These are phyloP conservation scores for Micractinium sp. DNA, from an alignment of 139 green algal genomes.

Conservation along the genomic window DNA sequence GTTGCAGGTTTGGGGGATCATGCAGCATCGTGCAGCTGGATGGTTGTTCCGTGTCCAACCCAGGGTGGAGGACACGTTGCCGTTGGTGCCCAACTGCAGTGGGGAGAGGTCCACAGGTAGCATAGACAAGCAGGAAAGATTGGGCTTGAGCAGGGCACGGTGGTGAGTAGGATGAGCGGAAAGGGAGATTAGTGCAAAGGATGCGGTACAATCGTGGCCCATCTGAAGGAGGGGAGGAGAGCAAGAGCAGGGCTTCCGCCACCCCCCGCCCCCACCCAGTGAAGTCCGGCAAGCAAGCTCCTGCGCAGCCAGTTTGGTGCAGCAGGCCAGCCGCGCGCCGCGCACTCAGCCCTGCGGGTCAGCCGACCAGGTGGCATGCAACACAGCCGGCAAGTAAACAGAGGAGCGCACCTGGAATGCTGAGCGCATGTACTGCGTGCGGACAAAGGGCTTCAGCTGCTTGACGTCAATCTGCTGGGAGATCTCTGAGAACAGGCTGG, in stretches of 20 bases:
- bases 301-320: not conserved
- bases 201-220: constrained; percentile 89
- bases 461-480: constrained; percentile 87
- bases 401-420: constrained; percentile 20
- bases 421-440: constrained; percentile 95
- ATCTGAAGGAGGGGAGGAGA: constrained; percentile 69
- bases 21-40: no score
- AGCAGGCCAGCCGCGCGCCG: not conserved
- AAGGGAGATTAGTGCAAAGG: constrained; percentile 54
- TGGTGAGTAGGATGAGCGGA: constrained; percentile 17
- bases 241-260: no score
- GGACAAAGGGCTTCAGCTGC: constrained; percentile 89
- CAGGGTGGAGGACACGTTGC: no score
- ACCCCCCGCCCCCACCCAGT: no score
- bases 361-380: not conserved
- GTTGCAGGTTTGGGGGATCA: no score
- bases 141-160: no score
- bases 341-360: no score
- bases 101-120: no score
- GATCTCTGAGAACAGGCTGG: constrained; percentile 79
- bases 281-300: no score
- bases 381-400: not conserved
- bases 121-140: no score
- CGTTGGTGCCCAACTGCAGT: no score
- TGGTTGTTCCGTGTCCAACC: no score